Evolutionary conservation across 768 basidiomycete species (phyloP).

Genomic region (Lentinula detonsa): DNA sequence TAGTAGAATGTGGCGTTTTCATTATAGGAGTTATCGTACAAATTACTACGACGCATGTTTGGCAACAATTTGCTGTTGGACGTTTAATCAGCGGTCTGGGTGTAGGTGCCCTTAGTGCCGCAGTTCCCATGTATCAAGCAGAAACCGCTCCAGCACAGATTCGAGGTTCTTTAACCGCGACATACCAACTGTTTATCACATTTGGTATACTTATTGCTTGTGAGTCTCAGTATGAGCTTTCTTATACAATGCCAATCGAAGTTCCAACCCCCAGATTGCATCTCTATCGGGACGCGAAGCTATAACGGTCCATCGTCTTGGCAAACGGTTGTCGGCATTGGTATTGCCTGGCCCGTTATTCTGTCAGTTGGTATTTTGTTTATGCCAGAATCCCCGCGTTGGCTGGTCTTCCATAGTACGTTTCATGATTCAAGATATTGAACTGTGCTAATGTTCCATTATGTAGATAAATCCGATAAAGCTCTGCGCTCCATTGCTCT

Average conservation of each 20-base stretch:
- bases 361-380: conserved; percentile 60
- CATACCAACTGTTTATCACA: conserved; percentile 62
- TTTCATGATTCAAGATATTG: too few species aligned
- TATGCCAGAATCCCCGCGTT: conserved; percentile 58
- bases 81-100: conserved; percentile 62
- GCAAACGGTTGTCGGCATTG: conserved; percentile 57
- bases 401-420: conserved; percentile 20
- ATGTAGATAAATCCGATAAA: conserved; percentile 26
- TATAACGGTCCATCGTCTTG: conserved; percentile 45
- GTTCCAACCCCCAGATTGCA: conserved; percentile 36
- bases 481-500: conserved; percentile 43
- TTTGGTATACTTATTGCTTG: conserved; percentile 65
- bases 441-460: background rate
- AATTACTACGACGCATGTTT: conserved; percentile 39
- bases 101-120: conserved; percentile 62
- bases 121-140: conserved; percentile 69
- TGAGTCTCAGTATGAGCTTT: conserved; percentile 17
- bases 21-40: conserved; percentile 58
- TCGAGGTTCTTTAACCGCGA: conserved; percentile 61
- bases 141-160: conserved; percentile 70
- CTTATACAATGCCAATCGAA: too few species aligned
- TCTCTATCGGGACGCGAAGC: conserved; percentile 60
- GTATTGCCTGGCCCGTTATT: conserved; percentile 56
- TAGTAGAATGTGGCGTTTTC: conserved; percentile 50
- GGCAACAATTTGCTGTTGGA: conserved; percentile 67